Evolutionary conservation across 345 rosid genomes (phyloP), one percentile per base, ranked within the genome.

Genomic region (Dovyalis caffra): DNA sequence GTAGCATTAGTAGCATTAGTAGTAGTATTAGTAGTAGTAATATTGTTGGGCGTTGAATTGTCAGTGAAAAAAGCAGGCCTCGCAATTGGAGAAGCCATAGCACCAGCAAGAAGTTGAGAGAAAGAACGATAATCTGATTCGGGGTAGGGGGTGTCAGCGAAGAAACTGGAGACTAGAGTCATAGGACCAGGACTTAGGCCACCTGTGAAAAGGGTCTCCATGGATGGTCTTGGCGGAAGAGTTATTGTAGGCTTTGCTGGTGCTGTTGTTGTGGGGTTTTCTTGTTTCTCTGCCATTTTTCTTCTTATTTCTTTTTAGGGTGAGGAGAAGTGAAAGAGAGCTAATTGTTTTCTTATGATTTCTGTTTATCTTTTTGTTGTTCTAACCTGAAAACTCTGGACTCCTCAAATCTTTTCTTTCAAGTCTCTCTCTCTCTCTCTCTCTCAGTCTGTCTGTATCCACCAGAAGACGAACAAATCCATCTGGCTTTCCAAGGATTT

Each of bases 51-150:
- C 10, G 66, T 33, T 20, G 75, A 58, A 66, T 16, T 61, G 16
- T 74, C 79, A 32, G 68, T 16, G 40, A 69, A 74, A 53, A 80
- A 72, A 29, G 77, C 63, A 28, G 77, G 73, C 25, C 66, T 74
- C 2, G 80, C 81, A 31, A 83, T 81, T 16, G 98, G 97, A 45
- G 98, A 91, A 34, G 86, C 85, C 92, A 92, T 94, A 60, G 95
- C 95, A 10, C 97, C 97, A 61, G 97, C 90, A 11, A 95, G 93
- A 64, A 95, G 90, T 84, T 95, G 94, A 73, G 99, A 90, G 84
- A 93, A 95, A 28, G 95, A 89, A 43, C 87, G 81, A 66, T 75
- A 72, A 43, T 92, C 91, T 3, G 86, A 75, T 31, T 88, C 92
- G 31, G 85, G 88, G 72, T 74, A 80, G 76, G 60, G 28, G 14